Base-by-base conservation (phyloP, 352 stramenopile species). In the Phytophthora rubi region DNA sequence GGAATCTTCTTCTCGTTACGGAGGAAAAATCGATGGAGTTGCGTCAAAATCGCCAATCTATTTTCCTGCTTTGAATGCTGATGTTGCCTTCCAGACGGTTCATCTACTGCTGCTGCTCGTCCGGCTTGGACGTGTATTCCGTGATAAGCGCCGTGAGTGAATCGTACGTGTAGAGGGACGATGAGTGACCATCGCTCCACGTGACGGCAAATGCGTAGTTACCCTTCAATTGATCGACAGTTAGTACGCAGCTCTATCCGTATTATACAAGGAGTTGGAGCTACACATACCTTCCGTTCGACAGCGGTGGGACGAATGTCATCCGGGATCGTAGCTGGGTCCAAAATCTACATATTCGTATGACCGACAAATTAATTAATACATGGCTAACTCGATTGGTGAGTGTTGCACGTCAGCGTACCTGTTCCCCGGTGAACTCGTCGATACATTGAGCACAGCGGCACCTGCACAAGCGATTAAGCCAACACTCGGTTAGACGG, bases 191-290 rank as follows among this genome's bases (percentile, higher is more conserved):
- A 76, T 99, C 97, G 55, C 90, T 98, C 98, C 98, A 99, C 57
- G 96, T 92, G 28, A 99, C 93, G 6, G 92, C 94, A 26, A 99
- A 93, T 13, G 97, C 97, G 90, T 99, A 99, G 73, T 99, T 99
- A 59, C 98, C 98, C 75, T 98, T 86, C 44, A 44, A 52, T 15
- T 26, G 16, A 5, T 21, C 52, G 28, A 68, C 4, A 12, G 6
- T 68, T 52, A 75, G 55, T 54, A 12, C 15, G 16, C 4, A 6
- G 13, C 49, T 26, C 44, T 10, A 37, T 49, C 12, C 35, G 15
- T 44, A 44, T 13, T 16, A 66, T 35, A 16, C 37, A 15, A 66
- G 32, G 13, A 23, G 6, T n/a, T 60, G 16, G 51, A 30, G 42
- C 9, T 37, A 6, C 9, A 30, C 47, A 51, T 59, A 96, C 88